Base-by-base conservation (phyloP, 345 rosid genomes). In the Linum lewisii region DNA sequence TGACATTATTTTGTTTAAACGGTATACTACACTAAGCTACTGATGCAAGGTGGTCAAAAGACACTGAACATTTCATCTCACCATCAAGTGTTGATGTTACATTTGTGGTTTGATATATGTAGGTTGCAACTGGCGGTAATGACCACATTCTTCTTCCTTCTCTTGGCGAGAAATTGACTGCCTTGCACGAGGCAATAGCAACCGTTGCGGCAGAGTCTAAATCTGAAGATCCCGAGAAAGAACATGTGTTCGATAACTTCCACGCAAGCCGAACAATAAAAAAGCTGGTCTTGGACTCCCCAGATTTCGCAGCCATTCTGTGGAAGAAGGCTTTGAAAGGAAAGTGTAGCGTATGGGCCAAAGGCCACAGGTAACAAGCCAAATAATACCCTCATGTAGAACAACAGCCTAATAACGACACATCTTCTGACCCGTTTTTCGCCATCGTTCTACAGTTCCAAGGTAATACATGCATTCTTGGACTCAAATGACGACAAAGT, bases 321-420 rank as follows among this genome's bases (percentile, higher is more conserved):
- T 92, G 84, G 87, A 73, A 73, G 72, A 79, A 79, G 60, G 93
- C 95, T 19, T 72, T 92, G 78, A 68, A 74, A 69, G 92, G 90
- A 69, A 84, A 83, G 21, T 79, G 82, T 63, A 58, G 67, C 49
- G 51, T 29, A 1, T 88, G 93, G 93, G 87, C 91, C 44, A 77
- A 79, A 61, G 98, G 97, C 70, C 91, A 88, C 86, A 79, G 98
- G 99, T 89, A 54, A n/a, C n/a, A 73, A 73, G n/a, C 60, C 57
- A 15, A 14, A 51, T 51, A 8, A 18, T 7, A 18, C 21, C n/a
- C n/a, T n/a, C n/a, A n/a, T n/a, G n/a, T n/a, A n/a, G n/a, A n/a
- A n/a, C n/a, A n/a, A n/a, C n/a, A n/a, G n/a, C n/a, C n/a, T n/a
- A n/a, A n/a, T n/a, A n/a, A n/a, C n/a, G n/a, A n/a, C n/a, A n/a